Percentiles rank a stretch among this genome's conserved stretches.
phyloP scores from a whole-genome alignment of 2,329 filamentous ascomycete species.

The Nigrospora oryzae region DNA sequence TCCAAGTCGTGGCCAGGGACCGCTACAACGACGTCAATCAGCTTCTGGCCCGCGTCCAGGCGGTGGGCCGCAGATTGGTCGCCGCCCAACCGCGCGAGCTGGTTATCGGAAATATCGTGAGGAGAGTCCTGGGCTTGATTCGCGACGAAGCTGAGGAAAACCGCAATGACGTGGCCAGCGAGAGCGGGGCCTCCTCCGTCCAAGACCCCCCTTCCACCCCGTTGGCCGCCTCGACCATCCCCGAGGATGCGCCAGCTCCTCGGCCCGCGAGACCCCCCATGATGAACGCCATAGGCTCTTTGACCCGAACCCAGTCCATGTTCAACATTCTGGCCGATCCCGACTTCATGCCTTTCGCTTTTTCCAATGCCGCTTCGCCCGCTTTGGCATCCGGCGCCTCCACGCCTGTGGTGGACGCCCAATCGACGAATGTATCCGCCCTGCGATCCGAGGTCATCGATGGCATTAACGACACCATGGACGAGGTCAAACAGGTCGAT shows the following conservation, averaged over 20 bases:
- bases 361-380: conserved; percentile 39
- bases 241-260: conserved; percentile 1
- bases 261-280: conserved; percentile 46
- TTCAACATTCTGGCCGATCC: conserved; percentile 79
- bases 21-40: conserved; percentile 70
- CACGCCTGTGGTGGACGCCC: conserved; percentile 31
- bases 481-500: conserved; percentile 87
- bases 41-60: conserved; percentile 72
- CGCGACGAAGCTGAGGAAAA: conserved; percentile 84
- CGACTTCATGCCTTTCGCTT: conserved; percentile 39
- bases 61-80: conserved; percentile 68
- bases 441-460: conserved; percentile 86
- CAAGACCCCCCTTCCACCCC: conserved; percentile 4
- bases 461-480: conserved; percentile 90
- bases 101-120: conserved; percentile 88
- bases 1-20: conserved; percentile 75
- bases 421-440: conserved; percentile 49
- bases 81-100: conserved; percentile 84
- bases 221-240: neutral
- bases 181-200: conserved; percentile 27
- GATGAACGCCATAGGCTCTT: conserved; percentile 53
- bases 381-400: conserved; percentile 34
- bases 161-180: conserved; percentile 54
- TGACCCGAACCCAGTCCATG: conserved; percentile 65
- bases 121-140: conserved; percentile 82